These are phyloP conservation scores for Ambrosiella xylebori DNA, from an alignment of 2,329 filamentous ascomycete species.

Conservation along the genomic window DNA sequence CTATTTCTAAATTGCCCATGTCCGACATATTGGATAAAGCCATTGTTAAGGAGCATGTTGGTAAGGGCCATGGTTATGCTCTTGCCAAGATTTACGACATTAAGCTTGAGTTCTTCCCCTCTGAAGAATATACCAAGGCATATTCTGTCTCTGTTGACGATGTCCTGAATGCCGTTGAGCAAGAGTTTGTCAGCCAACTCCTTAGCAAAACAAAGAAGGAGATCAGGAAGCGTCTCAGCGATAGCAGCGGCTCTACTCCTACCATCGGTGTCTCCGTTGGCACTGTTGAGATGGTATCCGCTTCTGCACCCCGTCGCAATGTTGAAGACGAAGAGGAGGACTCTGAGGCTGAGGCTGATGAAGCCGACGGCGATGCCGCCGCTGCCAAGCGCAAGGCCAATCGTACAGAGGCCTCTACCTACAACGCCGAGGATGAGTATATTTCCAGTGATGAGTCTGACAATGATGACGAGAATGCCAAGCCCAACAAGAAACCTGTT, in stretches of 20 bases:
- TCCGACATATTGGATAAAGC: slow-evolving; percentile 71
- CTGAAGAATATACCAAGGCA: slow-evolving; percentile 63
- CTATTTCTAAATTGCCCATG: slow-evolving; percentile 71
- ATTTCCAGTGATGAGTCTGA: slow-evolving; percentile 48
- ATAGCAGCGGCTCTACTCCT: slow-evolving; percentile 53
- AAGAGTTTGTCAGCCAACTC: slow-evolving; percentile 57
- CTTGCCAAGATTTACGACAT: slow-evolving; percentile 77
- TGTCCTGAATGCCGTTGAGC: slow-evolving; percentile 64
- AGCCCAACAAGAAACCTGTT: slow-evolving; percentile 20
- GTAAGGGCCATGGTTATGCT: slow-evolving; percentile 47
- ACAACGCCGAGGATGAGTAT: slow-evolving; percentile 83
- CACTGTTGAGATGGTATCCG: slow-evolving; percentile 33
- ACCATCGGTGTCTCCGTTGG: slow-evolving; percentile 45
- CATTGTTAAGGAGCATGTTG: slow-evolving; percentile 62
- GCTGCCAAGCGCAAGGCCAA: slow-evolving; percentile 59
- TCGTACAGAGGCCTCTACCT: slow-evolving; percentile 66
- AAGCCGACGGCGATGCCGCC: slow-evolving; percentile 62
- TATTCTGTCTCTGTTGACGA: slow-evolving; percentile 71
- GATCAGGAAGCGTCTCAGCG: slow-evolving; percentile 60
- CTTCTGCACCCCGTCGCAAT: slow-evolving; percentile 20
- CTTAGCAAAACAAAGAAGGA: slow-evolving; percentile 56
- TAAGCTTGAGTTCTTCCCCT: slow-evolving; percentile 66
- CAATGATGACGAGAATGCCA: slow-evolving; percentile 31
- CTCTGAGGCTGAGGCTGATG: slow-evolving; percentile 58
- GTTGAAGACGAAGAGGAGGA: slow-evolving; percentile 47